Evolutionary conservation across 768 basidiomycete genomes (phyloP).

Genomic region (Pleurotus salmoneostramineus): DNA sequence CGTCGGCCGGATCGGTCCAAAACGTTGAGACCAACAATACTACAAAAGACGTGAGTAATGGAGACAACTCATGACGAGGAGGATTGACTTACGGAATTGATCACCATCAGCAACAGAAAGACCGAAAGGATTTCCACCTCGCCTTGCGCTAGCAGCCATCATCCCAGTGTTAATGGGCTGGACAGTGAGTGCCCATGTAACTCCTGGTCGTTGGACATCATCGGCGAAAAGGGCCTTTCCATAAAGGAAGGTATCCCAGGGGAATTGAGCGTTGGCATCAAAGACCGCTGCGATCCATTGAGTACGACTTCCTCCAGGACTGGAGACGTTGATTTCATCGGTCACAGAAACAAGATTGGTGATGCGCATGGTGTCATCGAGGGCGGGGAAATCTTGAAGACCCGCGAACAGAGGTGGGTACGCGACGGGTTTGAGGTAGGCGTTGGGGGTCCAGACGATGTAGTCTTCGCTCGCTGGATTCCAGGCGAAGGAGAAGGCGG

Average conservation of each 20-base stretch:
- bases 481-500: slow-evolving; percentile 8
- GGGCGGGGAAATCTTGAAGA: background rate
- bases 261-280: background rate
- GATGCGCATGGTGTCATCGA: slow-evolving; percentile 7
- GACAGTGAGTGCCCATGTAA: background rate
- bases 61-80: background rate
- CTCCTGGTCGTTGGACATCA: background rate
- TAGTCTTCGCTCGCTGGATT: slow-evolving; percentile 5
- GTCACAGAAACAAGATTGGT: background rate
- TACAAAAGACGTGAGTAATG: background rate
- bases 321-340: background rate
- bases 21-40: background rate
- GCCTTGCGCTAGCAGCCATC: background rate
- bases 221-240: background rate
- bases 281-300: background rate
- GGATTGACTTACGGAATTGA: background rate
- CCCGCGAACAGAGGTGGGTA: slow-evolving; percentile 7
- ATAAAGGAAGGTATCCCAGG: background rate
- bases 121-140: background rate
- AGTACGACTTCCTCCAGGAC: background rate
- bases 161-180: background rate
- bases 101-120: background rate
- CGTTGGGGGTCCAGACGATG: slow-evolving; percentile 6
- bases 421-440: slow-evolving; percentile 2
- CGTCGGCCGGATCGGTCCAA: background rate